Conservation (phyloP, 495 filamentous ascomycete species). For the Trichoderma parareesei region DNA sequence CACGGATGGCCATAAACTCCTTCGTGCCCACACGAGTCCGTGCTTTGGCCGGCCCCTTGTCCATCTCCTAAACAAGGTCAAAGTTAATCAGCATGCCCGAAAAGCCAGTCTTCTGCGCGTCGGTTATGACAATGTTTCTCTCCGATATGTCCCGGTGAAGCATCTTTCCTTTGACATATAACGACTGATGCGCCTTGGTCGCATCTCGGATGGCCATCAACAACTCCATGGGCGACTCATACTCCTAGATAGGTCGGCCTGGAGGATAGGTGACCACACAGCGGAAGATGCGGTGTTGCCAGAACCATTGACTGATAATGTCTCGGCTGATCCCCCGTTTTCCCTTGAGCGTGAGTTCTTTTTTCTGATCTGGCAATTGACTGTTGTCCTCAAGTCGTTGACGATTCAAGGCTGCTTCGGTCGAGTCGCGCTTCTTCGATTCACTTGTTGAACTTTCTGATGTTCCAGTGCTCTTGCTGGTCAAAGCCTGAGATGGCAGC, state of each 20-base stretch:
- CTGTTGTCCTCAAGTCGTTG: no score
- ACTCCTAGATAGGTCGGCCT: not conserved
- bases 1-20: slow-evolving; percentile 33
- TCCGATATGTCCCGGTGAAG: not conserved
- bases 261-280: not conserved
- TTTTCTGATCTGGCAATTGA: not conserved
- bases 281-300: not conserved
- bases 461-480: not conserved
- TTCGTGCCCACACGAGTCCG: slow-evolving; percentile 5
- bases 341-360: not conserved
- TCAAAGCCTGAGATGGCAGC: not conserved
- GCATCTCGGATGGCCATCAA: not conserved
- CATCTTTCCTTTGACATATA: not conserved
- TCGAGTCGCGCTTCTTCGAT: no score
- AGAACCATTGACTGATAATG: not conserved
- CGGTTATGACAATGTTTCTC: not conserved
- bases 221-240: not conserved
- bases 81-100: not conserved
- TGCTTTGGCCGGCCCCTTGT: slow-evolving; percentile 1
- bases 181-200: not conserved
- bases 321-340: not conserved
- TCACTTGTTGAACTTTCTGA: not conserved
- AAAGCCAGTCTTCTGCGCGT: not conserved
- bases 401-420: no score
- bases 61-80: not conserved